phyloP scores from a whole-genome alignment of 106 monocot species.

The Alisma plantagoaquatica region DNA sequence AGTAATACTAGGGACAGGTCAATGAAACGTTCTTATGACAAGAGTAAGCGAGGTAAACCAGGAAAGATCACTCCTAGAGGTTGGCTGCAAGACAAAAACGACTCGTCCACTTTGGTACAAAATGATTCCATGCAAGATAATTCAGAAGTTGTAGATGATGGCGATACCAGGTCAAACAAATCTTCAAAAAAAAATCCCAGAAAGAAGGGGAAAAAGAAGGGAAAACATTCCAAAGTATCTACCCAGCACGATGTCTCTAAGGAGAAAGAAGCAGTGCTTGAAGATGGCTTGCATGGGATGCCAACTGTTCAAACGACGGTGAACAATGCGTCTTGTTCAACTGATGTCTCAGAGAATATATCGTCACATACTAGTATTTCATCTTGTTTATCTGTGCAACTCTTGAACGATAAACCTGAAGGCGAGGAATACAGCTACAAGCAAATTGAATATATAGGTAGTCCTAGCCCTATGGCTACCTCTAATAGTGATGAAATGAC shows the following conservation, averaged over 20 bases:
- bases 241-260: slow-evolving; percentile 13
- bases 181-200: slow-evolving; percentile 37
- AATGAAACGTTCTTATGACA: slow-evolving; percentile 10
- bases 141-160: slow-evolving; percentile 22
- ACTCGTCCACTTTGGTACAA: slow-evolving; percentile 23
- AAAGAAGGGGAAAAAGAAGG: slow-evolving; percentile 62
- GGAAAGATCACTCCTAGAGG: slow-evolving; percentile 7
- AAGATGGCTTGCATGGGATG: slow-evolving; percentile 6
- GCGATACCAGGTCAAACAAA: slow-evolving; percentile 15
- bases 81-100: slow-evolving; percentile 3
- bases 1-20: slow-evolving; percentile 5
- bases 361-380: slow-evolving; percentile 14
- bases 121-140: slow-evolving; percentile 12
- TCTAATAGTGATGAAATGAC: slow-evolving; percentile 28
- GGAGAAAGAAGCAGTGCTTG: slow-evolving; percentile 10
- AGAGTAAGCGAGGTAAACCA: slow-evolving; percentile 22
- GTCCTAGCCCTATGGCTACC: slow-evolving; percentile 6
- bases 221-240: slow-evolving; percentile 36
- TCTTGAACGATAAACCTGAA: slow-evolving; percentile 13
- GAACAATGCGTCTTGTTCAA: slow-evolving; percentile 8
- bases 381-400: slow-evolving; percentile 4
- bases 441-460: slow-evolving; percentile 1
- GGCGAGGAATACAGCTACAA: slow-evolving; percentile 7
- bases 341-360: slow-evolving; percentile 11
- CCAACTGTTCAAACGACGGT: slow-evolving; percentile 11